Conservation (phyloP, 352 stramenopile species). For the Globisporangium cederbergense region DNA sequence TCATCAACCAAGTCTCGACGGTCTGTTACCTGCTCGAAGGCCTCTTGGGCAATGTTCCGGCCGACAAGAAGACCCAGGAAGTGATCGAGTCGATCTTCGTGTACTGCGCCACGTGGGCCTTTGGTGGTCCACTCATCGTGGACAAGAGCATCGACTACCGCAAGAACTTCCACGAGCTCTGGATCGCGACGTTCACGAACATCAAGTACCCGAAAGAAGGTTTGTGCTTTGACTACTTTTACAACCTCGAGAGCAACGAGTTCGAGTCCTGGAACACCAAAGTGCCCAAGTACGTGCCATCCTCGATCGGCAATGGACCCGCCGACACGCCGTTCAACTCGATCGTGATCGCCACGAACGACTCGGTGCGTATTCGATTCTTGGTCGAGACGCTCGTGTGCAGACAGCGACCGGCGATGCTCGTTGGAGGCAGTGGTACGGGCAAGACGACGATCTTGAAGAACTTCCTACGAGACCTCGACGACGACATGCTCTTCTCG, state of each 20-base stretch:
- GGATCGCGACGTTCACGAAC: slow-evolving; percentile 73
- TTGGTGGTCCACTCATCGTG: slow-evolving; percentile 93
- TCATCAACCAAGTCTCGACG: slow-evolving; percentile 96
- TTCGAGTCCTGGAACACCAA: slow-evolving; percentile 93
- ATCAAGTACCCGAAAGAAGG: slow-evolving; percentile 96
- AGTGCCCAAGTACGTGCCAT: slow-evolving; percentile 88
- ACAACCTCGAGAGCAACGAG: slow-evolving; percentile 89
- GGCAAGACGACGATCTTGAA: slow-evolving; percentile 97
- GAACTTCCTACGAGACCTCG: slow-evolving; percentile 90
- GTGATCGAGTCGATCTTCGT: slow-evolving; percentile 96
- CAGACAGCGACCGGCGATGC: slow-evolving; percentile 92
- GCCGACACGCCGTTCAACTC: slow-evolving; percentile 95
- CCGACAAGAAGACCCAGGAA: slow-evolving; percentile 91
- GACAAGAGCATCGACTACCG: slow-evolving; percentile 90
- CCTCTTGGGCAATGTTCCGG: slow-evolving; percentile 76
- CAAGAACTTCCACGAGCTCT: slow-evolving; percentile 88
- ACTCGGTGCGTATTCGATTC: slow-evolving; percentile 94
- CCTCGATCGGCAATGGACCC: slow-evolving; percentile 90
- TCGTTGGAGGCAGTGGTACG: slow-evolving; percentile 95
- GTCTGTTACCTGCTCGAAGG: slow-evolving; percentile 96
- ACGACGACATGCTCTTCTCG: slow-evolving; percentile 94
- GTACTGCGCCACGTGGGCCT: slow-evolving; percentile 96
- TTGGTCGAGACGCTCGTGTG: slow-evolving; percentile 93
- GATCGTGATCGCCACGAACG: slow-evolving; percentile 95
- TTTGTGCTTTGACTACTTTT: slow-evolving; percentile 97